phyloP scores from a whole-genome alignment of 805 yeast species.

The Candida verbasci region DNA sequence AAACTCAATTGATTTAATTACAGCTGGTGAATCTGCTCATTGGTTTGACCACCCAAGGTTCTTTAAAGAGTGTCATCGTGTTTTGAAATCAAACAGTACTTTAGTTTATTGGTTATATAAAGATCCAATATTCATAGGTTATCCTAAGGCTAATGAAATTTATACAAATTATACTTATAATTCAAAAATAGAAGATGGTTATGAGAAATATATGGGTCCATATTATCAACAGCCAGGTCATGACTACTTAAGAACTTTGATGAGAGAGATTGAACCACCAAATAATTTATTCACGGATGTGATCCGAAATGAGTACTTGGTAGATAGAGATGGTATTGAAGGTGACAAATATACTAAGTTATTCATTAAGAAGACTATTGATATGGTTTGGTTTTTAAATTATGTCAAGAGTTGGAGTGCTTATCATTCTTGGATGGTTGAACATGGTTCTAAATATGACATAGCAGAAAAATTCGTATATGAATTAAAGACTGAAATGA shows the following conservation, averaged over 20 bases:
- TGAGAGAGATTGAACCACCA: conserved; percentile 37
- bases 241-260: conserved; percentile 27
- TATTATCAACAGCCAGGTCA: conserved; percentile 48
- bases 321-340: conserved; percentile 11
- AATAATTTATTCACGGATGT: conserved; percentile 19
- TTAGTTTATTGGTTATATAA: conserved; percentile 76
- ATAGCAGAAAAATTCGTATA: conserved; percentile 45
- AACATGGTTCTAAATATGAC: conserved; percentile 33
- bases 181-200: conserved; percentile 17
- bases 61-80: conserved; percentile 44
- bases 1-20: conserved; percentile 53
- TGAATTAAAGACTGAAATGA: conserved; percentile 38
- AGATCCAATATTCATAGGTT: conserved; percentile 58
- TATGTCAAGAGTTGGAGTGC: conserved; percentile 37
- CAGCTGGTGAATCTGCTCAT: conserved; percentile 85
- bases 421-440: conserved; percentile 33
- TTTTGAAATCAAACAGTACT: conserved; percentile 60
- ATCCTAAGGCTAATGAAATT: conserved; percentile 52
- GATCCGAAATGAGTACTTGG: conserved; percentile 21
- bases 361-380: conserved; percentile 10
- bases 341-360: conserved; percentile 6
- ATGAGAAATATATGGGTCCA: conserved; percentile 47
- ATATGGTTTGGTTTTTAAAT: conserved; percentile 17
- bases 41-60: conserved; percentile 66
- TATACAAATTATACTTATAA: conserved; percentile 47